Evolutionary conservation across 2,329 filamentous ascomycete species (phyloP).

Genomic region (Verticillium tricorpus): DNA sequence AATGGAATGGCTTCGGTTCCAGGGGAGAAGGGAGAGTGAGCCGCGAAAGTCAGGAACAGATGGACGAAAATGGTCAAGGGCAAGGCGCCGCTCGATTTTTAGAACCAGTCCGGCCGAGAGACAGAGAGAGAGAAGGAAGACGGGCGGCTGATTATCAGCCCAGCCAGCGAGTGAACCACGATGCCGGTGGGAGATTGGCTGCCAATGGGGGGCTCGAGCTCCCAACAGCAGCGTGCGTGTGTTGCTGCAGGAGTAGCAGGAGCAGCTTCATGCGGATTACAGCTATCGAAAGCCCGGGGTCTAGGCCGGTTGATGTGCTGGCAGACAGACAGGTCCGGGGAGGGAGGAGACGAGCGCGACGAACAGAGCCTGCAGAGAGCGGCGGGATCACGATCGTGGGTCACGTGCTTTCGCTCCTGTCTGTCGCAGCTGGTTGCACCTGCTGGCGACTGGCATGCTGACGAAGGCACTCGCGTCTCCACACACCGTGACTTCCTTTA

Average conservation of each 20-base stretch:
- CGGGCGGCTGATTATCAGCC: background rate
- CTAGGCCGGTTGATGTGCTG: background rate
- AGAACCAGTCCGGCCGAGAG: background rate
- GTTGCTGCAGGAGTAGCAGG: background rate
- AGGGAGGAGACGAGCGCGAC: background rate
- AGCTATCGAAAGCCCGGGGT: background rate
- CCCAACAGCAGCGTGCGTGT: background rate
- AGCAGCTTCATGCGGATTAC: background rate
- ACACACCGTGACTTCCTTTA: background rate
- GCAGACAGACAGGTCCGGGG: background rate
- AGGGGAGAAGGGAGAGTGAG: background rate
- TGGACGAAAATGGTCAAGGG: background rate
- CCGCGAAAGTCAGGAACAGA: background rate
- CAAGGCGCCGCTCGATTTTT: background rate
- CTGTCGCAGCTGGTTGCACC: fast-evolving
- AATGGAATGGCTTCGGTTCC: background rate
- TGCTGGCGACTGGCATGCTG: background rate
- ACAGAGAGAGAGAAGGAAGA: background rate
- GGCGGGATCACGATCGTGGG: background rate
- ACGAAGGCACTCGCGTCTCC: background rate
- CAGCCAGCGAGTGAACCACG: background rate
- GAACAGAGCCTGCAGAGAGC: background rate
- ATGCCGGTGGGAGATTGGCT: background rate
- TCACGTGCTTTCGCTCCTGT: background rate
- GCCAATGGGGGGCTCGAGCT: background rate